Base-by-base conservation (phyloP, 257 asterid species). In the Ligustrum vulgare region DNA sequence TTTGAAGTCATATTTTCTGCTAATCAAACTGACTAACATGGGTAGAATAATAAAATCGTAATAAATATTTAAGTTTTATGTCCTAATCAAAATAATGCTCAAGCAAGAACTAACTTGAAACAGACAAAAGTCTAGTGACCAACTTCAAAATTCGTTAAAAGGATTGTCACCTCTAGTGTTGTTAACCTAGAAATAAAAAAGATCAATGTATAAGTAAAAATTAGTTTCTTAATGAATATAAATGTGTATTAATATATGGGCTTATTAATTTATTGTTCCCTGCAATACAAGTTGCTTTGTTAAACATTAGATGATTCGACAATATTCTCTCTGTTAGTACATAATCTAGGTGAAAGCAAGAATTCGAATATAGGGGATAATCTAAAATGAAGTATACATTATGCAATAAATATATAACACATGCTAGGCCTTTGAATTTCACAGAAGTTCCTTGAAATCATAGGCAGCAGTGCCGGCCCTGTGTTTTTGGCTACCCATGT, bases 371-470 rank as follows among this genome's bases (percentile, higher is more conserved):
- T 13, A 12, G 13, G 22, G 54, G 60, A 49, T 11, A 13, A 32
- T 20, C 12, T 16, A 39, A 56, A 28, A 28, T 1, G 31, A 20
- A 34, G 13, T 28, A 47, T 69, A 31, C 70, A 56, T 23, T 32
- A 20, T 33, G 34, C 64, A 68, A 58, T 11, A 41, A 72, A 66
- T 12, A 72, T 66, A 37, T 1, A 12, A 58, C 54, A 45, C 54
- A 39, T 23, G 33, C 72, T 5, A 33, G 2, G 62, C 47, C 58
- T 37, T 23, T 68, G 65, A 66, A 12, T 67, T 73, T 23, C 65
- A 45, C 49, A 67, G 39, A 31, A 28, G 34, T 9, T 58, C 23
- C 34, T 43, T 71, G 47, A 25, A 67, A 56, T 35, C 79, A 75
- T 20, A 35, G 54, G 45, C 66, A 31, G 16, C n/a, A n/a, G n/a